phyloP scores from a whole-genome alignment of 1,139 yeast genomes.

The Hemisphaericaspora xylofermentans region DNA sequence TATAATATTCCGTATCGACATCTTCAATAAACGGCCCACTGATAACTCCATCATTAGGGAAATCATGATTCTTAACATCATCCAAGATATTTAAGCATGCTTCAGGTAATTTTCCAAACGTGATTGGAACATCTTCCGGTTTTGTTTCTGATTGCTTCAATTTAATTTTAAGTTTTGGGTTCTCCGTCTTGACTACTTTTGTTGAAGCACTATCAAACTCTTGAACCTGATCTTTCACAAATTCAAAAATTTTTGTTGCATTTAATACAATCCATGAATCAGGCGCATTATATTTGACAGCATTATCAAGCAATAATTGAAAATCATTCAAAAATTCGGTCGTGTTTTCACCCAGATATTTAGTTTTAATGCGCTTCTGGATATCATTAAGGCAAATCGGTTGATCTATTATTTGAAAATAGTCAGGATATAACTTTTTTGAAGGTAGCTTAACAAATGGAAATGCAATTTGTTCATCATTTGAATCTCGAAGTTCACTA shows the following conservation, averaged over 20 bases:
- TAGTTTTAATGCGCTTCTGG: conserved; percentile 42
- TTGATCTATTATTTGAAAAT: conserved; percentile 60
- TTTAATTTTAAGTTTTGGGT: conserved; percentile 14
- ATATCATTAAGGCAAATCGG: conserved; percentile 74
- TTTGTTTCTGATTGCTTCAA: conserved; percentile 10
- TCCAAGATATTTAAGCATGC: conserved; percentile 28
- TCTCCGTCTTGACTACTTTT: conserved; percentile 4
- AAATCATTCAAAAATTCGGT: conserved; percentile 56
- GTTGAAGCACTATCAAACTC: conserved; percentile 23
- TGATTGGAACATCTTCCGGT: conserved; percentile 12
- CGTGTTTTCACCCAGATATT: conserved; percentile 26
- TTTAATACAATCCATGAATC: conserved; percentile 62
- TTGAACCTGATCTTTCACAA: conserved; percentile 43
- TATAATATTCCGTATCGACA: conserved; percentile 55
- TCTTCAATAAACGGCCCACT: conserved; percentile 59
- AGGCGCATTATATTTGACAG: conserved; percentile 59
- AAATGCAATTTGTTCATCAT: conserved; percentile 37
- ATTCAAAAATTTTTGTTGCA: conserved; percentile 42
- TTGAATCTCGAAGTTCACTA: conserved; percentile 30
- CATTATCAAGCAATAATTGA: conserved; percentile 56
- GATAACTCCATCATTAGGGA: conserved; percentile 43
- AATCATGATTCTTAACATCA: conserved; percentile 43
- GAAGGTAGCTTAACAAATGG: conserved; percentile 72
- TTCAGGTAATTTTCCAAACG: conserved; percentile 24
- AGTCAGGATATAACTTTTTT: conserved; percentile 77